phyloP scores from a whole-genome alignment of 129 eudicot species.

The Pseudognaphalium luteoalbum region DNA sequence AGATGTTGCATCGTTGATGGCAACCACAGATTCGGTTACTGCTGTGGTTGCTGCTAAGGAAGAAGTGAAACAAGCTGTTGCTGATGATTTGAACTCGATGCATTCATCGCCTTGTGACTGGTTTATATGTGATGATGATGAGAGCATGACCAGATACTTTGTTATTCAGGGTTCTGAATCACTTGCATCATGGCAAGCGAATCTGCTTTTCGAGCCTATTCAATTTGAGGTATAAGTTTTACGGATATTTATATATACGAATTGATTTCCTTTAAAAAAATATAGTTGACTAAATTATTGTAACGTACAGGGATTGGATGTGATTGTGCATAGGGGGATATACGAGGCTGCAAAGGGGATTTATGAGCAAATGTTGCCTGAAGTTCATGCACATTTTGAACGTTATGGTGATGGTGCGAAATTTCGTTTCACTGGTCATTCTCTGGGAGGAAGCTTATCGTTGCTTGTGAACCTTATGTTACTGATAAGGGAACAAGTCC shows the following conservation, averaged over 20 bases:
- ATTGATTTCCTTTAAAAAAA: neutral
- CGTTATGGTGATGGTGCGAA: conserved; percentile 59
- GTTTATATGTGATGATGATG: conserved; percentile 87
- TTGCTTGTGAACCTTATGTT: conserved; percentile 87
- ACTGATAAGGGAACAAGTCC: conserved; percentile 68
- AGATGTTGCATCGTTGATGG: conserved; percentile 82
- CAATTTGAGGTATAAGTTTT: conserved; percentile 66
- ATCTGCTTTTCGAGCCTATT: conserved; percentile 89
- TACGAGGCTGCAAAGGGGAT: conserved; percentile 99
- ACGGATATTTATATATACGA: neutral
- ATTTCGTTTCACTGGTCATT: conserved; percentile 95
- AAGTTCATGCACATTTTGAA: conserved; percentile 56
- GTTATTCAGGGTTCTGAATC: conserved; percentile 97
- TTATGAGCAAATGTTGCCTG: conserved; percentile 91
- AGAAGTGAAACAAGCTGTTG: conserved; percentile 98
- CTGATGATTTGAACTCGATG: conserved; percentile 79
- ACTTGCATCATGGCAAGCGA: conserved; percentile 96
- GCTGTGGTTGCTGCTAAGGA: conserved; percentile 97
- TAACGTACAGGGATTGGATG: conserved; percentile 64
- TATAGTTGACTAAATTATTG: neutral
- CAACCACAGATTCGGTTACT: conserved; percentile 85
- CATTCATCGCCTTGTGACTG: conserved; percentile 89
- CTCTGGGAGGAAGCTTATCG: conserved; percentile 97
- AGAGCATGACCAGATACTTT: conserved; percentile 64
- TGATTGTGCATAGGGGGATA: conserved; percentile 90